Conservation (phyloP, 2,329 filamentous ascomycete genomes). For the Botrytis fragariae region DNA sequence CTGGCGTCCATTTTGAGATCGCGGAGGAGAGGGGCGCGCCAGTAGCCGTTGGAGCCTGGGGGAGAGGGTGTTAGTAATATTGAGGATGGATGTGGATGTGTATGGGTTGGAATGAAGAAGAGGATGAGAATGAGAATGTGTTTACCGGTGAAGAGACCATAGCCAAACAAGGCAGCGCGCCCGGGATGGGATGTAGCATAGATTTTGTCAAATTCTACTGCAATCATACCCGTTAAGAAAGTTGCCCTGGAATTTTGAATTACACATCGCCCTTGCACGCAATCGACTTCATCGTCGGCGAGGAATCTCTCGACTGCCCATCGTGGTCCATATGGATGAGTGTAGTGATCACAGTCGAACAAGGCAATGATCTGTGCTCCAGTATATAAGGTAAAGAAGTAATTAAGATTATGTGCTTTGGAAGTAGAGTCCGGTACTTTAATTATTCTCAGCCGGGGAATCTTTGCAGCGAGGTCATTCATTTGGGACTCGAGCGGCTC, state of each 20-base stretch:
- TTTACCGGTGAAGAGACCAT: constrained; percentile 46
- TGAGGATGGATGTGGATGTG: background rate
- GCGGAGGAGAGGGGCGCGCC: constrained; percentile 45
- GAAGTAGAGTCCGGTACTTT: constrained; percentile 49
- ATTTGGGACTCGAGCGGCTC: constrained; percentile 47
- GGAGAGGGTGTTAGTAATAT: background rate
- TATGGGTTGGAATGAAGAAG: background rate
- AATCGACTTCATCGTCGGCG: constrained; percentile 43
- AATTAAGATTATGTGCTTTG: constrained; percentile 51
- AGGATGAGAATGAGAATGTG: too few relatives aligned
- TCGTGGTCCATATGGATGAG: constrained; percentile 47
- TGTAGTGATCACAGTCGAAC: constrained; percentile 51
- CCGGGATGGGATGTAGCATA: constrained; percentile 51
- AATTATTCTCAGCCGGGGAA: constrained; percentile 45
- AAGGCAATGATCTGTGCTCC: constrained; percentile 48
- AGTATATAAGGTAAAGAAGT: constrained; percentile 46
- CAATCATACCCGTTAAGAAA: constrained; percentile 47
- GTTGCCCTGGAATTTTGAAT: constrained; percentile 47
- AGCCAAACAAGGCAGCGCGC: constrained; percentile 46
- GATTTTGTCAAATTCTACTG: constrained; percentile 51
- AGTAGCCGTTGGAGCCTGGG: constrained; percentile 47
- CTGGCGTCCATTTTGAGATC: constrained; percentile 49
- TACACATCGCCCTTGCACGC: constrained; percentile 50
- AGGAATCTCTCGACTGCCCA: constrained; percentile 50
- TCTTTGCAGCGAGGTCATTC: constrained; percentile 39